phyloP scores from a whole-genome alignment of 768 basidiomycete genomes.

The Rhodotorula babjevae region DNA sequence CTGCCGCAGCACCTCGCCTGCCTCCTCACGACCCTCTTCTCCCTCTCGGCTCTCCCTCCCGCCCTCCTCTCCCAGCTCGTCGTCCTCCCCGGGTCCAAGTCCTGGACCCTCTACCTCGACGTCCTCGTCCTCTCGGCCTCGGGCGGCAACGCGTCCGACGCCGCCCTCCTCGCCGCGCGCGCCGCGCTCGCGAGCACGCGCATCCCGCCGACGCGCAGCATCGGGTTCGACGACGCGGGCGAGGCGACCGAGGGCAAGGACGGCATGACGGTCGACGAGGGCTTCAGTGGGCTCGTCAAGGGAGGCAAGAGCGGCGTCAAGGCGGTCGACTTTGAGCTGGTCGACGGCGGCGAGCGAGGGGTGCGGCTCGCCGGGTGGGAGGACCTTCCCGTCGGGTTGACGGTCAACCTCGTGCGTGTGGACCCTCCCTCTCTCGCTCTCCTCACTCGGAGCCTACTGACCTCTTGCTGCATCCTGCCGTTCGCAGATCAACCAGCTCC shows the following conservation, averaged over 20 bases:
- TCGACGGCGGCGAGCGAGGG: conserved; percentile 73
- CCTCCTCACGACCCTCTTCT: conserved; percentile 47
- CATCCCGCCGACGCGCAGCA: conserved; percentile 65
- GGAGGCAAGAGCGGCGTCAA: conserved; percentile 51
- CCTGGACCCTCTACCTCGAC: conserved; percentile 73
- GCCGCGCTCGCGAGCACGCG: conserved; percentile 76
- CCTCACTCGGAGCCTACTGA: not conserved
- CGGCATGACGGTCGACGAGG: conserved; percentile 42
- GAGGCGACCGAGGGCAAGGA: not conserved
- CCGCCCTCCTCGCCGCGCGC: conserved; percentile 70
- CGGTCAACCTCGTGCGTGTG: conserved; percentile 70
- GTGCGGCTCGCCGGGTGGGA: conserved; percentile 61
- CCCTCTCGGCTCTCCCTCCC: conserved; percentile 56
- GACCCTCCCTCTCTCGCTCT: not conserved
- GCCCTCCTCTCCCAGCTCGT: conserved; percentile 55
- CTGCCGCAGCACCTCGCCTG: conserved; percentile 50
- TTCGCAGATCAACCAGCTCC: conserved; percentile 56
- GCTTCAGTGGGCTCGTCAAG: conserved; percentile 60
- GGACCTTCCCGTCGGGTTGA: conserved; percentile 69
- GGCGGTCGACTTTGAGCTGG: conserved; percentile 76
- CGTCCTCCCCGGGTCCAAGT: conserved; percentile 58
- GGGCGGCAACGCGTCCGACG: conserved; percentile 54
- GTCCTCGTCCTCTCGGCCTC: conserved; percentile 61
- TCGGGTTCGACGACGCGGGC: conserved; percentile 55
- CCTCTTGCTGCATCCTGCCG: too few species aligned